Base-by-base conservation (phyloP, 805 yeast genomes). In the Myxozyma neotropica region DNA sequence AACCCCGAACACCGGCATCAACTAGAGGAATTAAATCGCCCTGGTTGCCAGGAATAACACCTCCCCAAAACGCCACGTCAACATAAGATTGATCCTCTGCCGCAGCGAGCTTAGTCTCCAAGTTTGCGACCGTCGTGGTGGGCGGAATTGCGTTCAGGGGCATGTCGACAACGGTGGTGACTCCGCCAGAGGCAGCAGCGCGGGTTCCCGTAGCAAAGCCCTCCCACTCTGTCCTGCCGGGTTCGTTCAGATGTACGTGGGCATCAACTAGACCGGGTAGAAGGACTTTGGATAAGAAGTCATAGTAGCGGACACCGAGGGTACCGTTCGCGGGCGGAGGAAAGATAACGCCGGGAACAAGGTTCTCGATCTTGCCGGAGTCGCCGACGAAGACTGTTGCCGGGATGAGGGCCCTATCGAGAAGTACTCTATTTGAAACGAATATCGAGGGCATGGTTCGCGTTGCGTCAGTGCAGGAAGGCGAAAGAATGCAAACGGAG, bases 191-290 rank as follows among this genome's bases (percentile, higher is more conserved):
- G 0, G 96, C 96, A 0, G 97, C 97, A 1, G 96, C 88, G 71
- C 86, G 86, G 0, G 98, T 92, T 0, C 98, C 98, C 0, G 96
- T 87, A n/a, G 85, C 96, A 72, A 93, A 92, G 1, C 98, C 98
- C 74, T 92, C 98, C 98, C 98, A 92, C 63, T 91, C 96, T 0
- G 97, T 92, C 67, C 97, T 78, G n/a, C 98, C 98, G 0, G 98
- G 97, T 70, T 93, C 98, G 72, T 93, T 93, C 67, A 92, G 76
- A 70, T 92, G 98, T 26, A 92, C 98, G 72, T 92, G 98, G 4
- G 96, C 82, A 70, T 92, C 98, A 3, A 92, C 95, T 31, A 92
- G 79, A 0, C 98, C 98, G 0, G 98, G 97, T 77, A 93, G 77
- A 12, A 92, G 80, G 33, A 81, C 82, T 21, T 77, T 72, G 0